Evolutionary conservation across 805 yeast genomes (phyloP).

Genomic region (Saturnispora dispora): DNA sequence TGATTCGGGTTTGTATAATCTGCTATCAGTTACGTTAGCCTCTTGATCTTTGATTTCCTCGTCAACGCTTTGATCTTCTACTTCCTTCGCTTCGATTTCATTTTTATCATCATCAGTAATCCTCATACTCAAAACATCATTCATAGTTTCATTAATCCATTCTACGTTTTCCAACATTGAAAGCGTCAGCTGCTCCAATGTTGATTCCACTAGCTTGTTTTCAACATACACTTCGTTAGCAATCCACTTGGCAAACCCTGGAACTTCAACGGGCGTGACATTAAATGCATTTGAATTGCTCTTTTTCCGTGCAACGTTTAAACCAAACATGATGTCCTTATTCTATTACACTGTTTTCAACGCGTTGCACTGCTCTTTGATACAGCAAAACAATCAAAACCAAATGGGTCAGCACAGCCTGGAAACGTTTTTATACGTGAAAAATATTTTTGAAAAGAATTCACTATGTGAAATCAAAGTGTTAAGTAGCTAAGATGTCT

Average conservation of each 20-base stretch:
- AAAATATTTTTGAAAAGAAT: not conserved
- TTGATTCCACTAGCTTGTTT: slow-evolving; percentile 19
- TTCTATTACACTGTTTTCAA: not conserved
- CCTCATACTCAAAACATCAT: slow-evolving; percentile 14
- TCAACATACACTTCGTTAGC: slow-evolving; percentile 24
- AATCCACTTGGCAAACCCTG: slow-evolving; percentile 29
- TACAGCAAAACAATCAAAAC: slow-evolving; percentile 2
- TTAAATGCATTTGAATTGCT: slow-evolving; percentile 8
- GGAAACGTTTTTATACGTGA: not conserved
- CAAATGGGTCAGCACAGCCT: slow-evolving; percentile 2
- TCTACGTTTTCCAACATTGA: slow-evolving; percentile 21
- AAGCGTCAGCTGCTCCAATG: slow-evolving; percentile 19
- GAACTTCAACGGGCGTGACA: slow-evolving; percentile 12
- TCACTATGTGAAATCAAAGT: not conserved
- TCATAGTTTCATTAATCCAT: slow-evolving; percentile 25
- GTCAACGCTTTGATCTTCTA: not conserved
- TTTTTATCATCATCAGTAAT: not conserved
- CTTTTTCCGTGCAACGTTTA: slow-evolving; percentile 18
- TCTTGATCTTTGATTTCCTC: not conserved
- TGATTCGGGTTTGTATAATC: not conserved
- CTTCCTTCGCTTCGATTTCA: not conserved
- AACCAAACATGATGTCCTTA: slow-evolving; percentile 22
- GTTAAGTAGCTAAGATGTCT: not conserved
- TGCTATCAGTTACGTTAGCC: not conserved
- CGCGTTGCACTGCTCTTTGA: not conserved